Evolutionary conservation across 768 basidiomycete species (phyloP).

Genomic region (Tulasnella sp.): DNA sequence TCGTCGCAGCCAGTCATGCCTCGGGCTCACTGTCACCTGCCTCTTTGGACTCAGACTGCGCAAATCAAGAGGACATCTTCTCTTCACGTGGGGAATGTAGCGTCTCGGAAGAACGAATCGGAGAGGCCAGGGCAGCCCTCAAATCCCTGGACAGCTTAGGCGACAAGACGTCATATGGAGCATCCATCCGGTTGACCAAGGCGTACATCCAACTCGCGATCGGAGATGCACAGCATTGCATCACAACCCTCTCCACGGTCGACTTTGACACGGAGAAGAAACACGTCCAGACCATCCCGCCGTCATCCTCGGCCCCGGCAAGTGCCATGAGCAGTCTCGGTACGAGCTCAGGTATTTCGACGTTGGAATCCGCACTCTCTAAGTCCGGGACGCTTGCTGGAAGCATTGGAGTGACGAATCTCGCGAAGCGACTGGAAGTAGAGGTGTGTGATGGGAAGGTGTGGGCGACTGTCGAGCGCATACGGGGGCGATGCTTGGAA

Average conservation of each 20-base stretch:
- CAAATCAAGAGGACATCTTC: constrained; percentile 27
- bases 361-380: constrained; percentile 17
- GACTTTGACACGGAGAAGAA: constrained; percentile 33
- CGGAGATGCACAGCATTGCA: constrained; percentile 50
- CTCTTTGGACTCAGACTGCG: too few relatives aligned
- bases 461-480: constrained; percentile 61
- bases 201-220: constrained; percentile 77
- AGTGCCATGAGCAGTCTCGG: constrained; percentile 10
- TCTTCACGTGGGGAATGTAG: constrained; percentile 47
- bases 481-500: constrained; percentile 68
- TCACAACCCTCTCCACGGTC: constrained; percentile 45
- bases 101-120: constrained; percentile 41
- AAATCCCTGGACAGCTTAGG: constrained; percentile 34
- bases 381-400: constrained; percentile 17
- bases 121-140: constrained; percentile 48
- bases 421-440: constrained; percentile 17
- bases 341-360: constrained; percentile 11
- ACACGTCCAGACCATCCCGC: neutral
- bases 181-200: constrained; percentile 42
- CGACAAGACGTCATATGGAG: constrained; percentile 41
- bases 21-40: too few relatives aligned
- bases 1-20: constrained; percentile 27
- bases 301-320: neutral
- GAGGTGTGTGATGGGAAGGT: constrained; percentile 58
- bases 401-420: constrained; percentile 18